These are phyloP conservation scores for Stereocaulon alpinum DNA, from an alignment of 495 filamentous ascomycete genomes.

Conservation along the genomic window DNA sequence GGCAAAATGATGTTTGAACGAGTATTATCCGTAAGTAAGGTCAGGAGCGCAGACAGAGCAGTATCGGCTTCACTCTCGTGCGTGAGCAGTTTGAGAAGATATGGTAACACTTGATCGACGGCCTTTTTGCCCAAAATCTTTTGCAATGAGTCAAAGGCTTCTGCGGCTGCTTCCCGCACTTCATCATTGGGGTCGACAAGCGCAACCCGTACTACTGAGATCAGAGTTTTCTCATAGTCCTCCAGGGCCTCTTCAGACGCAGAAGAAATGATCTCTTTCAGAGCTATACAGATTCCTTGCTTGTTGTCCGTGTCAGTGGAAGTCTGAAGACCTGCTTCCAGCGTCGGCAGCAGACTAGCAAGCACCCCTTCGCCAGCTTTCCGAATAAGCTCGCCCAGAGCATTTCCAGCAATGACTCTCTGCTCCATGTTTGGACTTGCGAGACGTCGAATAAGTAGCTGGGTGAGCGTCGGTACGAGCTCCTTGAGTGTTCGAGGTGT, in stretches of 20 bases:
- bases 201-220: conserved; percentile 86
- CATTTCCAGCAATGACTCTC: conserved; percentile 95
- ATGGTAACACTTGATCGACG: conserved; percentile 87
- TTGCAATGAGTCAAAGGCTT: conserved; percentile 92
- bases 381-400: conserved; percentile 87
- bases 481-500: conserved; percentile 90
- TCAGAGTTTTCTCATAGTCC: conserved; percentile 89
- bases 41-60: conserved; percentile 82
- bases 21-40: conserved; percentile 83
- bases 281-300: conserved; percentile 94
- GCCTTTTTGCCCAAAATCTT: conserved; percentile 86
- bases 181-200: conserved; percentile 82
- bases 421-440: conserved; percentile 96
- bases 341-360: conserved; percentile 74
- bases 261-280: conserved; percentile 88
- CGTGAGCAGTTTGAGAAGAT: conserved; percentile 77
- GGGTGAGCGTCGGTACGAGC: conserved; percentile 84
- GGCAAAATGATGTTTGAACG: conserved; percentile 93
- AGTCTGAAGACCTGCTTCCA: conserved; percentile 83
- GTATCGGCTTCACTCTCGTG: conserved; percentile 82
- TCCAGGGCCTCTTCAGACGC: conserved; percentile 81
- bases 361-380: conserved; percentile 93
- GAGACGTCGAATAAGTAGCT: conserved; percentile 86
- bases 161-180: conserved; percentile 89
- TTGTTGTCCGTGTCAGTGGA: conserved; percentile 87